phyloP scores from a whole-genome alignment of 306 rosid genomes.

The Gynostemma pentaphyllum region DNA sequence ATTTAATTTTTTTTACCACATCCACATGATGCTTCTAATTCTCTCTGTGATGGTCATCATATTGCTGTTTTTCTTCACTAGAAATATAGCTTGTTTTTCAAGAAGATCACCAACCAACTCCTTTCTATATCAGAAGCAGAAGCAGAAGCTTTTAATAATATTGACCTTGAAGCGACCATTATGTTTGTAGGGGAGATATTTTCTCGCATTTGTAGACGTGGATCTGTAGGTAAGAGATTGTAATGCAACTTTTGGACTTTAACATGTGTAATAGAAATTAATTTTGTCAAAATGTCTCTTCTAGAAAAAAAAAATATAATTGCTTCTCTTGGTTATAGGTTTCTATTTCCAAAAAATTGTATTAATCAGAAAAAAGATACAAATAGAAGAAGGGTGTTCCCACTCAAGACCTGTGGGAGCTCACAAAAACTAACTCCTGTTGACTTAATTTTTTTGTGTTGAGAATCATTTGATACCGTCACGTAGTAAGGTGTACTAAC shows the following conservation, averaged over 20 bases:
- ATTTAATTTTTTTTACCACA: not conserved
- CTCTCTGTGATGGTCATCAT: not conserved
- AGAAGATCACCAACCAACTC: constrained; percentile 55
- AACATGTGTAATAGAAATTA: not conserved
- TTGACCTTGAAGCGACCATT: constrained; percentile 32
- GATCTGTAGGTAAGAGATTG: constrained; percentile 67
- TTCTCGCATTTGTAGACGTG: constrained; percentile 87
- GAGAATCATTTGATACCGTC: constrained; percentile 8
- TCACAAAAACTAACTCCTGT: too few relatives aligned
- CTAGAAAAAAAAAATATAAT: not conserved
- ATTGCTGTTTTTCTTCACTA: constrained; percentile 33
- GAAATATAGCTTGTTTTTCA: constrained; percentile 62
- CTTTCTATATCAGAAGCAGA: constrained; percentile 59
- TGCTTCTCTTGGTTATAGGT: too few relatives aligned
- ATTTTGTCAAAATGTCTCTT: not conserved
- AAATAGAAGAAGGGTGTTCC: too few relatives aligned
- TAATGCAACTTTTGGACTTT: constrained; percentile 10
- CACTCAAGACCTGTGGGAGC: too few relatives aligned
- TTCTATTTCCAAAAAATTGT: too few relatives aligned
- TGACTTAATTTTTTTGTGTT: too few relatives aligned
- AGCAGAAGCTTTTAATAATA: constrained; percentile 11
- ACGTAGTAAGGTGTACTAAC: constrained; percentile 5
- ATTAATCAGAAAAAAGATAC: too few relatives aligned
- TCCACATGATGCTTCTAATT: not conserved
- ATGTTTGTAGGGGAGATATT: constrained; percentile 70